These are phyloP conservation scores for Flaveria bidentis DNA, from an alignment of 129 eudicot species.

Conservation along the genomic window DNA sequence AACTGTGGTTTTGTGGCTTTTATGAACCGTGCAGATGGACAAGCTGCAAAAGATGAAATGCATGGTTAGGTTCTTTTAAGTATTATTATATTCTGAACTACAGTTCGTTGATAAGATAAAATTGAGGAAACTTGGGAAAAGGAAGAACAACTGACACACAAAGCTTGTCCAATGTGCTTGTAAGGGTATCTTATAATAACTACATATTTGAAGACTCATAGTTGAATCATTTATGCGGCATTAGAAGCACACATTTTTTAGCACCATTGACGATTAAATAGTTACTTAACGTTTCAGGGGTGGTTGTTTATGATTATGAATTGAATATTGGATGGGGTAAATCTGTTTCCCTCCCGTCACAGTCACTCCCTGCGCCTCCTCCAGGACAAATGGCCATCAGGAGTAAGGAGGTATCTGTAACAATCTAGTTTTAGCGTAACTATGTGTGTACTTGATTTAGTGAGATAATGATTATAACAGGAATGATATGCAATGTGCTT, in stretches of 20 bases:
- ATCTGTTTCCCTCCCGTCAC: constrained; percentile 96
- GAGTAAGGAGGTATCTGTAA: constrained; percentile 75
- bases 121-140: not conserved
- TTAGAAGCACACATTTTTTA: not conserved
- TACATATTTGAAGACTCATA: not conserved
- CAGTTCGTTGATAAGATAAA: not conserved
- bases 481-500: constrained; percentile 12
- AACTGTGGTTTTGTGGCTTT: constrained; percentile 98
- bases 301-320: constrained; percentile 90
- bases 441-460: not conserved
- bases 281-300: constrained; percentile 55
- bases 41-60: constrained; percentile 99
- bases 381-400: constrained; percentile 99
- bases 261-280: not conserved
- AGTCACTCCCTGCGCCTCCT: constrained; percentile 98
- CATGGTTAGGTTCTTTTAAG: constrained; percentile 55
- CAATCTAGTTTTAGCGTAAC: not conserved
- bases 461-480: not conserved
- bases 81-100: constrained; percentile 7
- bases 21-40: constrained; percentile 96
- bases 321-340: constrained; percentile 99
- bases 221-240: constrained; percentile 16
- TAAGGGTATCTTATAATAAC: not conserved
- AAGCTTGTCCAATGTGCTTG: not conserved
- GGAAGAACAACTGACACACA: not conserved